Evolutionary conservation across 2,329 filamentous ascomycete species (phyloP).

Genomic region (Cladosporium sphaerospermum): DNA sequence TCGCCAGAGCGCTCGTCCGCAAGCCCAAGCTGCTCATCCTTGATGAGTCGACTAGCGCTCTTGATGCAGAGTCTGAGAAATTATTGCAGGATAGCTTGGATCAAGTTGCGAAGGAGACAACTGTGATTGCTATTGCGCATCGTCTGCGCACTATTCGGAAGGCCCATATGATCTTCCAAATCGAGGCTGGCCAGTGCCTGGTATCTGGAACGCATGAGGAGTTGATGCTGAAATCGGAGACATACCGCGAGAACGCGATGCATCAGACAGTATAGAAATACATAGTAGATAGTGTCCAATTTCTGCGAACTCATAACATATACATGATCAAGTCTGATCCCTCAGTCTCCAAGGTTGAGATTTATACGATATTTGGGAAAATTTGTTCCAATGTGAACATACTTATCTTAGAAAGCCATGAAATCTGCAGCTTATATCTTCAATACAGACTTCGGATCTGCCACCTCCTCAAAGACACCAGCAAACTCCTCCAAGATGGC

Average conservation of each 20-base stretch:
- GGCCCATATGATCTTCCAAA: conserved; percentile 40
- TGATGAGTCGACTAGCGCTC: conserved; percentile 87
- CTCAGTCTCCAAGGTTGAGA: too few species aligned
- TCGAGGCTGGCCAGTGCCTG: conserved; percentile 45
- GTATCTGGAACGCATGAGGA: conserved; percentile 46
- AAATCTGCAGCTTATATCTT: neutral
- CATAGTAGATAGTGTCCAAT: neutral
- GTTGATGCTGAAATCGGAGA: conserved; percentile 34
- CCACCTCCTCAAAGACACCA: conserved; percentile 38
- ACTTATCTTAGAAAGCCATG: neutral
- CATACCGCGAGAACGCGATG: conserved; percentile 8
- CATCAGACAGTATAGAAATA: conserved; percentile 7
- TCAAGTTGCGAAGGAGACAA: conserved; percentile 75
- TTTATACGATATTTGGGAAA: too few species aligned
- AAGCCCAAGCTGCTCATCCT: conserved; percentile 88
- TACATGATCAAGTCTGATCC: too few species aligned
- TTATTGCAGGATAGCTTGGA: conserved; percentile 91
- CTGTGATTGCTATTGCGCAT: conserved; percentile 94
- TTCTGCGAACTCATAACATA: neutral
- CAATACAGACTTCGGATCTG: conserved; percentile 13
- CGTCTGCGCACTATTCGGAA: conserved; percentile 77
- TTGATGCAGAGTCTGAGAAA: conserved; percentile 92
- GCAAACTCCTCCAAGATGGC: conserved; percentile 47
- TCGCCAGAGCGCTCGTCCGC: conserved; percentile 82
- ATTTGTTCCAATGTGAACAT: neutral